phyloP scores from a whole-genome alignment of 2,329 filamentous ascomycete species.

The Colletotrichum chrysophilum region DNA sequence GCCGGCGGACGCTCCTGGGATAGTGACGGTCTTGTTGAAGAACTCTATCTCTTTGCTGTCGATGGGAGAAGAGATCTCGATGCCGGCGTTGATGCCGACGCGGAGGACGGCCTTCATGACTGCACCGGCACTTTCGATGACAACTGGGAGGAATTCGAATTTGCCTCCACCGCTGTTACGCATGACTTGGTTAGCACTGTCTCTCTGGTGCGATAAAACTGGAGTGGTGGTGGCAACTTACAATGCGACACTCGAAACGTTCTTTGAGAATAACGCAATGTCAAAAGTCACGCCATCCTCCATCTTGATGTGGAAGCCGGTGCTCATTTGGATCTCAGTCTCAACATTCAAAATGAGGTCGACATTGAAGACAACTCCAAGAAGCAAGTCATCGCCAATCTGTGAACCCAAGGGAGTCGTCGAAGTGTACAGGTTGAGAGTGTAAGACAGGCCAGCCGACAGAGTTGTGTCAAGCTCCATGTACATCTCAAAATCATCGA shows the following conservation, averaged over 20 bases:
- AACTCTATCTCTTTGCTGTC: conserved; percentile 4
- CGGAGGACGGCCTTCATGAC: conserved; percentile 52
- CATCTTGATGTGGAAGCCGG: conserved; percentile 59
- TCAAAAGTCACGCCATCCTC: conserved; percentile 54
- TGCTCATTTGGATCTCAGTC: conserved; percentile 52
- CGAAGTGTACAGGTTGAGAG: conserved; percentile 52
- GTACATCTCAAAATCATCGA: conserved; percentile 59
- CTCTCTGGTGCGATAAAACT: fast-evolving
- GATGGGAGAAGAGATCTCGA: conserved; percentile 33
- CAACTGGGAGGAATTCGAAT: conserved; percentile 64
- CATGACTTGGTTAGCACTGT: neutral
- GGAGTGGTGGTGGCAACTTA: conserved; percentile 36
- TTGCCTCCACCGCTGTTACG: conserved; percentile 50
- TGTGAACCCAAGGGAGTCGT: conserved; percentile 47
- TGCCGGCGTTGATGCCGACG: conserved; percentile 49
- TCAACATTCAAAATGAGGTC: conserved; percentile 58
- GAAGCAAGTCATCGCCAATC: conserved; percentile 42
- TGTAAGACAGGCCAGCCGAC: conserved; percentile 47
- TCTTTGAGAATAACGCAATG: conserved; percentile 53
- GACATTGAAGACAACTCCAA: conserved; percentile 51
- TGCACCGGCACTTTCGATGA: conserved; percentile 44
- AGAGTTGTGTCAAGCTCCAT: conserved; percentile 50
- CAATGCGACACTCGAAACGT: conserved; percentile 54
- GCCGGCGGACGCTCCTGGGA: conserved; percentile 42
- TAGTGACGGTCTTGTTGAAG: conserved; percentile 23